Percentiles rank a stretch among this genome's conserved stretches.
Conservation (phyloP, 2,329 filamentous ascomycete genomes). For the Phialophora verrucosa region DNA sequence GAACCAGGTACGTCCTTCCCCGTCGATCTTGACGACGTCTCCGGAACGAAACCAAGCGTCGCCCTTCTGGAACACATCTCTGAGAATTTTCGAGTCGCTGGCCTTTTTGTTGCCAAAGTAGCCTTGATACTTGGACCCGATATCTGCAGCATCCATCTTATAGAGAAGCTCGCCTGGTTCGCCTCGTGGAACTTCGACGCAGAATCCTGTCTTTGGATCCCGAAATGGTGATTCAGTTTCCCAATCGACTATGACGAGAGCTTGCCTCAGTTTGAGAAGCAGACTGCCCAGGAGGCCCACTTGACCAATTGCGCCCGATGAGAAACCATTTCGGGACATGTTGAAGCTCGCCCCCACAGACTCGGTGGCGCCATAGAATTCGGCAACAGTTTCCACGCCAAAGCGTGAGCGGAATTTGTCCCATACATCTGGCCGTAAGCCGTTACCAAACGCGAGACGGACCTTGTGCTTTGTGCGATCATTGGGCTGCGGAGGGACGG, state of each 20-base stretch:
- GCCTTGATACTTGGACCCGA: conserved; percentile 66
- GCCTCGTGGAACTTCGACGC: conserved; percentile 62
- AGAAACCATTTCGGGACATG: conserved; percentile 71
- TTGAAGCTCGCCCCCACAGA: conserved; percentile 74
- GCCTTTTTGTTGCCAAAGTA: conserved; percentile 73
- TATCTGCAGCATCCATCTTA: conserved; percentile 59
- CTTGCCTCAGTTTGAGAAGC: conserved; percentile 58
- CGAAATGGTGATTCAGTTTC: conserved; percentile 71
- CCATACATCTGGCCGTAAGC: conserved; percentile 85
- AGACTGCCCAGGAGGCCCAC: conserved; percentile 67
- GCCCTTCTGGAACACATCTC: conserved; percentile 68
- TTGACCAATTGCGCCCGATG: conserved; percentile 78
- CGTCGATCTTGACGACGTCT: conserved; percentile 67
- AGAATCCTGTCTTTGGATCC: conserved; percentile 72
- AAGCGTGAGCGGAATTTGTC: conserved; percentile 81
- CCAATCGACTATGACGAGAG: conserved; percentile 73
- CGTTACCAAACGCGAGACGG: conserved; percentile 81
- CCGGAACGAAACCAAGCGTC: conserved; percentile 73
- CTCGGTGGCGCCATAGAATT: conserved; percentile 83
- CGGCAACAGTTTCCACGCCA: conserved; percentile 72
- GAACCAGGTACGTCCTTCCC: conserved; percentile 72
- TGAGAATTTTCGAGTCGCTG: conserved; percentile 69
- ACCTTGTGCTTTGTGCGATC: conserved; percentile 73
- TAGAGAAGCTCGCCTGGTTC: conserved; percentile 74
- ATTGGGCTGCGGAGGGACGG: conserved; percentile 68